Conservation (phyloP, 1,139 yeast species). For the Entelexis sorbosivorans region DNA sequence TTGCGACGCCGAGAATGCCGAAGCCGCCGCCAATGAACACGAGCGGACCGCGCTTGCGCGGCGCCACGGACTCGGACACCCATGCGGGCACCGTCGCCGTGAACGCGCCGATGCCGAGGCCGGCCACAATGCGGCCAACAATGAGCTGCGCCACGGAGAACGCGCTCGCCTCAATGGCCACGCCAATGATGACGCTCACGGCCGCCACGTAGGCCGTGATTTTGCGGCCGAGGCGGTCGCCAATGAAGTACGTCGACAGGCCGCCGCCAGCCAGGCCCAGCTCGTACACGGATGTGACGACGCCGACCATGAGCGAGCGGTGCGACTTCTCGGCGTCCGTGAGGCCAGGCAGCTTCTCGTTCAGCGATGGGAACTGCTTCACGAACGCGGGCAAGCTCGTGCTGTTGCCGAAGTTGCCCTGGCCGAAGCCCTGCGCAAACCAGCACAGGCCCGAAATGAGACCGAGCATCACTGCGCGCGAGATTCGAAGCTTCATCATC, state of each 20-base stretch:
- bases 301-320: constrained; percentile 25
- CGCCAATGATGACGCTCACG: constrained; percentile 37
- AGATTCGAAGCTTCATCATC: not conserved
- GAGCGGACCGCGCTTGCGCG: constrained; percentile 41
- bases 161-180: constrained; percentile 50
- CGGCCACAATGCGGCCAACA: constrained; percentile 63
- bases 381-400: constrained; percentile 9
- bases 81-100: constrained; percentile 68
- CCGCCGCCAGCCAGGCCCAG: constrained; percentile 70
- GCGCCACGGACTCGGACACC: constrained; percentile 48
- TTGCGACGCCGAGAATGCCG: constrained; percentile 46
- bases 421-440: constrained; percentile 18
- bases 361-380: constrained; percentile 10
- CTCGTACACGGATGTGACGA: constrained; percentile 43
- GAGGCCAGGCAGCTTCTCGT: constrained; percentile 4
- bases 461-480: constrained; percentile 8
- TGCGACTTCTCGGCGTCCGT: constrained; percentile 2
- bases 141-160: constrained; percentile 55
- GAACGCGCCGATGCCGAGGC: constrained; percentile 66
- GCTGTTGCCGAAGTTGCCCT: constrained; percentile 16
- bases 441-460: constrained; percentile 16
- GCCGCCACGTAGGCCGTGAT: constrained; percentile 33
- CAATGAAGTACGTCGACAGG: constrained; percentile 43
- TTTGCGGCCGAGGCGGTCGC: constrained; percentile 48
- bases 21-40: constrained; percentile 47